phyloP scores from a whole-genome alignment of 202 grass and related monocot genomes.

The Eragrostis tef region DNA sequence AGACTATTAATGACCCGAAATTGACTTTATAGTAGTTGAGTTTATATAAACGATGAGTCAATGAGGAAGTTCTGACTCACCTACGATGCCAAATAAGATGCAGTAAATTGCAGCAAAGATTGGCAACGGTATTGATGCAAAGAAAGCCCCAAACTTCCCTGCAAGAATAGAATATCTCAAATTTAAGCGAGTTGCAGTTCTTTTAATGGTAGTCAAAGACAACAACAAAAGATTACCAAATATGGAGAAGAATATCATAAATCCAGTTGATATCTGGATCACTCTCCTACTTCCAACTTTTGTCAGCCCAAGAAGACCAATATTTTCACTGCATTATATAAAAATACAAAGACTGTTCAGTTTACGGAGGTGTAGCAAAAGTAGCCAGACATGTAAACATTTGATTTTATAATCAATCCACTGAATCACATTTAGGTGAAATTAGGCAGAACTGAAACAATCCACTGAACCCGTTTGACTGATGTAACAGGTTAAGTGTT shows the following conservation, averaged over 20 bases:
- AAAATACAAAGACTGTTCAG: slow-evolving; percentile 20
- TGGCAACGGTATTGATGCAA: slow-evolving; percentile 90
- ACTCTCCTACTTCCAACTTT: slow-evolving; percentile 93
- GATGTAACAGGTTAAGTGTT: background rate
- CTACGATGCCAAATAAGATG: slow-evolving; percentile 89
- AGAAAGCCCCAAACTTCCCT: slow-evolving; percentile 99
- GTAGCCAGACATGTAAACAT: background rate
- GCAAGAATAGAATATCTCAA: slow-evolving; percentile 41
- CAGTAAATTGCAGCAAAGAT: slow-evolving; percentile 94
- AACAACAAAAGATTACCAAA: slow-evolving; percentile 66
- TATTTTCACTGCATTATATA: slow-evolving; percentile 72
- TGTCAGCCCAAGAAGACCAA: slow-evolving; percentile 87
- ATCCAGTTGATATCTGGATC: slow-evolving; percentile 91
- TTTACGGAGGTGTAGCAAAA: slow-evolving; percentile 22
- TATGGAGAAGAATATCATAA: slow-evolving; percentile 98
- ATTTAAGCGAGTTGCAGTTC: slow-evolving; percentile 22
- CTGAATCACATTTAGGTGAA: background rate
- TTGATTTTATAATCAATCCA: slow-evolving; percentile 15
- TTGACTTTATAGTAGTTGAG: background rate
- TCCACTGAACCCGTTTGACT: background rate
- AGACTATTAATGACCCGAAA: slow-evolving; percentile 8
- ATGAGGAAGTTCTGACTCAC: slow-evolving; percentile 53
- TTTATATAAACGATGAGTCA: background rate
- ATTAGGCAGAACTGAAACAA: slow-evolving; percentile 7
- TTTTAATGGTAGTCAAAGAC: slow-evolving; percentile 39